Percentiles rank a stretch among this genome's conserved stretches.
phyloP scores from a whole-genome alignment of 2,329 filamentous ascomycete species.

The Dothideomycetes sp. region DNA sequence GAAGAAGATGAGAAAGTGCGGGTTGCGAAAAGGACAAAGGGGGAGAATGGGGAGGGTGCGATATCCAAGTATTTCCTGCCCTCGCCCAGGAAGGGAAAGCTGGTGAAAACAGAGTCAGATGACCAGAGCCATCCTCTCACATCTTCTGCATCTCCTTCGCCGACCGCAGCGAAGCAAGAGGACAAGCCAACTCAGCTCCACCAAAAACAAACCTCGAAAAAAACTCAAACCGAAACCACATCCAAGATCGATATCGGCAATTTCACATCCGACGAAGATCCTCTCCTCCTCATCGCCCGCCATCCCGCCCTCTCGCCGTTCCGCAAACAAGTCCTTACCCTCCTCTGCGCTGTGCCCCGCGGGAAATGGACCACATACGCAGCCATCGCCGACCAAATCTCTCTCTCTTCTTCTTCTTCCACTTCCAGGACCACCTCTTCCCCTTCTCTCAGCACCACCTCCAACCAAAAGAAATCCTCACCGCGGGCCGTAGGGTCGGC shows the following conservation, averaged over 20 bases:
- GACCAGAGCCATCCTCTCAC: no score
- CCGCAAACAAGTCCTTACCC: constrained; percentile 26
- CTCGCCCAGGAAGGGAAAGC: constrained; percentile 9
- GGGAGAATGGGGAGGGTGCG: not conserved
- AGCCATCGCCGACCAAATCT: constrained; percentile 23
- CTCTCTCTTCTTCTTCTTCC: no score
- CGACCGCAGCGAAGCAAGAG: not conserved
- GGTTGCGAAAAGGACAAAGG: constrained; percentile 4
- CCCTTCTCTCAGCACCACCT: no score
- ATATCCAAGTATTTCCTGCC: constrained; percentile 22
- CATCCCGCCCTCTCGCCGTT: constrained; percentile 41
- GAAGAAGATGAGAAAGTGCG: not conserved
- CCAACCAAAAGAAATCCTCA: constrained; percentile 22
- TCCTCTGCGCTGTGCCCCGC: constrained; percentile 23
- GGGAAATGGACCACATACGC: constrained; percentile 26
- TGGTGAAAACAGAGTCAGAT: no score
- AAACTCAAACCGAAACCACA: constrained; percentile 6
- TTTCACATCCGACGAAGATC: constrained; percentile 25
- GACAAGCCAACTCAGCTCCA: not conserved
- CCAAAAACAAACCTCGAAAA: constrained; percentile 11
- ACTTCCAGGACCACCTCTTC: no score
- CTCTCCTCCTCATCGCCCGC: constrained; percentile 29
- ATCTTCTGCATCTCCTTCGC: constrained; percentile 5
- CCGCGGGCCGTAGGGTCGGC: constrained; percentile 29
- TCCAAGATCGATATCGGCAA: constrained; percentile 27